These are phyloP conservation scores for Metarhizium guizhouense DNA, from an alignment of 2,329 filamentous ascomycete species.

Conservation along the genomic window DNA sequence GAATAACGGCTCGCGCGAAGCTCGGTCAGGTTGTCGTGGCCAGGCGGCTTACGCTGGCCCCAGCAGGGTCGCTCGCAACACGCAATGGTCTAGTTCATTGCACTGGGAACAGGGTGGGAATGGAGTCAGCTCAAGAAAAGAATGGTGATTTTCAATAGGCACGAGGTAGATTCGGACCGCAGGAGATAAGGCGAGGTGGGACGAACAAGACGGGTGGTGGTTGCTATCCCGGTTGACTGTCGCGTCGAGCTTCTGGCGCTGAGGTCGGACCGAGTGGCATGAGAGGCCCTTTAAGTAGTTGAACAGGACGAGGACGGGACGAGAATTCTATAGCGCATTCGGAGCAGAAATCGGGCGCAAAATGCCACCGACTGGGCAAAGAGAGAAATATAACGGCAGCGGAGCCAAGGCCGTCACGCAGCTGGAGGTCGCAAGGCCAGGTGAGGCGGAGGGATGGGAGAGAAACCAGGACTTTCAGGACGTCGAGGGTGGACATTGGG, in stretches of 20 bases:
- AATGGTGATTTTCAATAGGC: background rate
- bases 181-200: background rate
- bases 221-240: background rate
- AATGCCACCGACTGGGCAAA: background rate
- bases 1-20: background rate
- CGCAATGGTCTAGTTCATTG: slow-evolving; percentile 1
- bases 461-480: background rate
- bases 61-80: background rate
- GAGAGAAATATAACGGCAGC: background rate
- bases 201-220: background rate
- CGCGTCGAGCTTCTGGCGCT: background rate
- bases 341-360: background rate
- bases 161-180: too few species aligned
- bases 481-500: background rate
- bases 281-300: background rate
- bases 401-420: background rate
- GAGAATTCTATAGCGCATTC: background rate
- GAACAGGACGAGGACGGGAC: background rate
- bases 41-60: background rate
- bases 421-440: background rate
- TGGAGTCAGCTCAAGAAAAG: background rate
- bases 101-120: background rate
- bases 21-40: background rate
- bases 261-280: background rate
- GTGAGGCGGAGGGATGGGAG: background rate